Evolutionary conservation across 441 rosid species (phyloP), one percentile per base, ranked within the genome.

Genomic region (Euphorbia celastroides): DNA sequence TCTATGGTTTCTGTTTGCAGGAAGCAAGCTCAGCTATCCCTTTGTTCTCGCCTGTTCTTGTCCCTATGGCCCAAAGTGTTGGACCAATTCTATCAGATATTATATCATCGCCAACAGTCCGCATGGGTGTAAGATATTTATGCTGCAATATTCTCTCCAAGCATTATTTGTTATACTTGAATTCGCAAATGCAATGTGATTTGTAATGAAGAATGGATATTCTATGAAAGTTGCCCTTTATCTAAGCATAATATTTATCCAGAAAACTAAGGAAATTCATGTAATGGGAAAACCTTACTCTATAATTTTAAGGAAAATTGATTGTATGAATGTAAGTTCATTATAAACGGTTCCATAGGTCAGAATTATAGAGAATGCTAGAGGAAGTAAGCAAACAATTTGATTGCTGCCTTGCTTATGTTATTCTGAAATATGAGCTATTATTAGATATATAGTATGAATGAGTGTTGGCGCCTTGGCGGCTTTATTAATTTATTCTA

Each of bases 1-100:
- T 51, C 30, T n/a, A 54, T 3, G 30, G 30, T 55, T 26, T 57
- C 23, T 70, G 16, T 60, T 70, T 44, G 30, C 87, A 90, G 98
- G 97, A 90, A 67, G 94, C 98, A 27, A 90, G 98, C 71, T 65
- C 80, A 74, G 91, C 97, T 63, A 69, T 93, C 72, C 98, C 97
- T 48, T 80, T 93, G 84, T 86, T 93, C 82, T 93, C 98, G 23
- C 97, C 96, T 68, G 86, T 93, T 70, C 81, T 93, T 68, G 88
- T 87, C 30, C 96, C 96, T 30, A 64, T 93, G 91, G 96, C 96
- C 62, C 98, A 93, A 80, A 85, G 93, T 72, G 73, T 90, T 62
- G 98, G 96, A 73, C 97, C 97, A 57, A 32, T 90, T 68, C 75
- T 93, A 58, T 85, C 92, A 59, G 95, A 90, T 80, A 73, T 93